Percentiles rank a stretch among this genome's conserved stretches.
Evolutionary conservation across 345 rosid genomes (phyloP).

Genomic region (Bruguiera gymnorhiza): DNA sequence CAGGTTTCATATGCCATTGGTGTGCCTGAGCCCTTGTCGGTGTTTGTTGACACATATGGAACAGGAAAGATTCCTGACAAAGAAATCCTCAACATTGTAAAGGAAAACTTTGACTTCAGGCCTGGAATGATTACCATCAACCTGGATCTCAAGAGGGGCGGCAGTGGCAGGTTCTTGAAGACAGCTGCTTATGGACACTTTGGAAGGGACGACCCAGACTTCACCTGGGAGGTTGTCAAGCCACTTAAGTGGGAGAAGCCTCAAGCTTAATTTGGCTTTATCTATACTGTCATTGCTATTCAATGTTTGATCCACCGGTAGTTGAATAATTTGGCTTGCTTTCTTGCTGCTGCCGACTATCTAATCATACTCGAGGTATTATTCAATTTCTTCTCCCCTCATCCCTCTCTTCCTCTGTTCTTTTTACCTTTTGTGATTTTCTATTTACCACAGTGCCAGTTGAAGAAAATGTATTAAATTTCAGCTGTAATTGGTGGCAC

Average conservation of each 20-base stretch:
- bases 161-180: slow-evolving; percentile 47
- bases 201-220: slow-evolving; percentile 53
- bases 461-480: slow-evolving; percentile 20
- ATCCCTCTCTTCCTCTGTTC: no score
- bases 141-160: slow-evolving; percentile 52
- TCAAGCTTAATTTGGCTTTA: slow-evolving; percentile 19
- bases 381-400: slow-evolving; percentile 17
- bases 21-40: slow-evolving; percentile 37
- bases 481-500: slow-evolving; percentile 24
- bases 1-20: slow-evolving; percentile 39
- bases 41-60: slow-evolving; percentile 34
- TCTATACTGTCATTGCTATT: slow-evolving; percentile 3
- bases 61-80: slow-evolving; percentile 38
- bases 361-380: slow-evolving; percentile 17
- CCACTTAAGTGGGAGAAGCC: slow-evolving; percentile 40
- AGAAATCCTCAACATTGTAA: slow-evolving; percentile 33
- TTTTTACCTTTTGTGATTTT: neutral
- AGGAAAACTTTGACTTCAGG: slow-evolving; percentile 40
- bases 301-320: slow-evolving; percentile 5
- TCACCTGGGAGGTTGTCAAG: slow-evolving; percentile 58
- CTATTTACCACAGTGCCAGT: neutral
- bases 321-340: slow-evolving; percentile 28
- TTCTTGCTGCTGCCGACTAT: slow-evolving; percentile 16
- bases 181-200: slow-evolving; percentile 55
- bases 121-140: slow-evolving; percentile 55